Percentiles rank a stretch among this genome's conserved stretches.
Evolutionary conservation across 2,329 filamentous ascomycete species (phyloP).

Genomic region (Pseudocercospora crystallina): DNA sequence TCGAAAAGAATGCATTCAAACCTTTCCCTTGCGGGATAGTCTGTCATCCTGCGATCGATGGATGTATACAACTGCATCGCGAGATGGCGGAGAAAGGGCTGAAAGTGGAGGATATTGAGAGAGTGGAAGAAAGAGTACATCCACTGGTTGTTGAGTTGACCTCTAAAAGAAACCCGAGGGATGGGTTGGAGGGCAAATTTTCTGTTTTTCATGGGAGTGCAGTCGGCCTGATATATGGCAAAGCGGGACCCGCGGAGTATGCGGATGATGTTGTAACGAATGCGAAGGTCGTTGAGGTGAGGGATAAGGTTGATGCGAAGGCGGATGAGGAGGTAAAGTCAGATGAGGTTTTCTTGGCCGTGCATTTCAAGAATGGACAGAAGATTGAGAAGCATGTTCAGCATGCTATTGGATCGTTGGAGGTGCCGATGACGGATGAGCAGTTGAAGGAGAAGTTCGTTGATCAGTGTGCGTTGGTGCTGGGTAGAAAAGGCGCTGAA

Average conservation of each 20-base stretch:
- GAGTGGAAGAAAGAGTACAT: constrained; percentile 49
- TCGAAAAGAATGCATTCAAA: constrained; percentile 56
- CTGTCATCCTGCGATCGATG: constrained; percentile 57
- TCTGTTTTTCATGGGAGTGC: constrained; percentile 57
- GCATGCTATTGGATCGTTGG: constrained; percentile 53
- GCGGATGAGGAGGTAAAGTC: constrained; percentile 42
- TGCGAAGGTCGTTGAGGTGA: constrained; percentile 40
- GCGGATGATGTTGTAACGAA: constrained; percentile 50
- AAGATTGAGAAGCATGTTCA: constrained; percentile 47
- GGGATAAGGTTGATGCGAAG: constrained; percentile 48
- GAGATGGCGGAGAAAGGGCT: constrained; percentile 38
- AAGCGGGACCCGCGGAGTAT: constrained; percentile 54
- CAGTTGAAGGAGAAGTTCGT: constrained; percentile 52
- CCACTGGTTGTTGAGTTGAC: constrained; percentile 56
- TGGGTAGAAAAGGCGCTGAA: constrained; percentile 38
- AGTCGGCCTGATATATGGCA: constrained; percentile 52
- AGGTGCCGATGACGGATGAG: constrained; percentile 48
- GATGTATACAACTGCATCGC: constrained; percentile 48
- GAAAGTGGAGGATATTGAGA: constrained; percentile 37
- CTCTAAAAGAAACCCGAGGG: constrained; percentile 50
- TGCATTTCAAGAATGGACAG: constrained; percentile 40
- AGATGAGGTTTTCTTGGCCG: constrained; percentile 44
- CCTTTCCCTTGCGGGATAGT: constrained; percentile 60
- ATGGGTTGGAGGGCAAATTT: constrained; percentile 56
- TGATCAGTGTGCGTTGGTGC: constrained; percentile 46